A percentile compares a stretch with the other conserved stretches of the same genome.
phyloP scores from a whole-genome alignment of 805 yeast species.

The Tetrapisispora iriomotensis region DNA sequence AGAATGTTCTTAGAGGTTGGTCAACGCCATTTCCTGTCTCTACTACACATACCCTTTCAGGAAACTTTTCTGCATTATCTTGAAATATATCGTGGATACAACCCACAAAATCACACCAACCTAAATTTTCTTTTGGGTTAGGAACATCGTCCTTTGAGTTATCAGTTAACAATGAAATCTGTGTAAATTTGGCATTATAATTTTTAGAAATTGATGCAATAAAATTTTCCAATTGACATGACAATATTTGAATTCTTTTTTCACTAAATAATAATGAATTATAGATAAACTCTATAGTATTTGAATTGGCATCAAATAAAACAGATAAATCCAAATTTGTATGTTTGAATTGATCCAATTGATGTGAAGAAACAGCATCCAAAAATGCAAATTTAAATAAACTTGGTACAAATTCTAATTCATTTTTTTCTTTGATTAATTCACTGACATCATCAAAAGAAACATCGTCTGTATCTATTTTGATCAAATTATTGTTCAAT shows the following conservation, averaged over 20 bases:
- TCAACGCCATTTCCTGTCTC: constrained; percentile 67
- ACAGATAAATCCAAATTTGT: constrained; percentile 40
- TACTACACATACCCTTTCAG: constrained; percentile 83
- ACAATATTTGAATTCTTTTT: constrained; percentile 57
- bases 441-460: constrained; percentile 49
- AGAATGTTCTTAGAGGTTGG: constrained; percentile 56
- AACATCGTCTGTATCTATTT: constrained; percentile 21
- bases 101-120: constrained; percentile 87
- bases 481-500: constrained; percentile 20
- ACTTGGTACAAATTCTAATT: constrained; percentile 49
- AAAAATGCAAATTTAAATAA: constrained; percentile 43
- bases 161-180: constrained; percentile 58
- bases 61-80: constrained; percentile 72
- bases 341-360: constrained; percentile 26
- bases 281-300: constrained; percentile 30
- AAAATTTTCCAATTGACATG: constrained; percentile 63
- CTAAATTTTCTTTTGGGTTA: constrained; percentile 77
- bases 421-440: constrained; percentile 39
- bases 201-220: constrained; percentile 30
- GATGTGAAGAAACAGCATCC: constrained; percentile 32
- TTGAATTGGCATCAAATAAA: constrained; percentile 8
- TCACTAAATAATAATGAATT: constrained; percentile 66
- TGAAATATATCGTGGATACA: constrained; percentile 95
- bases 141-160: constrained; percentile 58
- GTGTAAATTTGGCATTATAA: constrained; percentile 41